A percentile compares a stretch with the other conserved stretches of the same genome.
phyloP scores from a whole-genome alignment of 2,329 filamentous ascomycete genomes.

The Dothideomycetes sp. region DNA sequence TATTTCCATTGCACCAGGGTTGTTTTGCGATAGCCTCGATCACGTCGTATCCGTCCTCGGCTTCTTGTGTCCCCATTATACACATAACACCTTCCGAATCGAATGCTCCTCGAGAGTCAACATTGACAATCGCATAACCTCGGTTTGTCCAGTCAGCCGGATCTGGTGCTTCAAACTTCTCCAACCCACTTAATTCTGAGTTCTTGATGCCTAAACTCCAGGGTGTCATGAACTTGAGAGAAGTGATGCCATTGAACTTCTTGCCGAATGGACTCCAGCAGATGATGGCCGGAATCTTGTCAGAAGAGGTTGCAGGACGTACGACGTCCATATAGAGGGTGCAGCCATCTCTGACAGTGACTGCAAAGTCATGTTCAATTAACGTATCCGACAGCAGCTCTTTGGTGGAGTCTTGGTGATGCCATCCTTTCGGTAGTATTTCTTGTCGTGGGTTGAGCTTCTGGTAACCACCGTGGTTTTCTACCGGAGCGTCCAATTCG shows the following conservation, averaged over 20 bases:
- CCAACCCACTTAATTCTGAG: constrained; percentile 20
- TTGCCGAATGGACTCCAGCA: constrained; percentile 40
- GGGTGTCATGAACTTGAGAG: too few species aligned
- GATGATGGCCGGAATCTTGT: constrained; percentile 33
- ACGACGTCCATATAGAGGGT: constrained; percentile 38
- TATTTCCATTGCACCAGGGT: constrained; percentile 37
- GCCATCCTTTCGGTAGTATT: constrained; percentile 29
- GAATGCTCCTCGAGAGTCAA: constrained; percentile 24
- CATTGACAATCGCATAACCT: constrained; percentile 27
- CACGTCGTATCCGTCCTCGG: constrained; percentile 37
- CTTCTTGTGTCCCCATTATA: constrained; percentile 35
- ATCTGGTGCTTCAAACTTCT: constrained; percentile 38
- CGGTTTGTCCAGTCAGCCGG: constrained; percentile 26
- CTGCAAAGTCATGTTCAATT: constrained; percentile 37
- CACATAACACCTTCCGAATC: constrained; percentile 27
- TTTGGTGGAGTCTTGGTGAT: neutral
- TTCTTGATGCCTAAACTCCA: too few species aligned
- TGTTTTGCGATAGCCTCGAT: constrained; percentile 34
- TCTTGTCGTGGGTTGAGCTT: constrained; percentile 32
- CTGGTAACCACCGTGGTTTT: constrained; percentile 35
- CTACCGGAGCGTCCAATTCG: too few species aligned
- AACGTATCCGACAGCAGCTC: constrained; percentile 29
- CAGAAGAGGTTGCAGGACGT: constrained; percentile 26
- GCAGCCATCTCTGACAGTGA: constrained; percentile 35
- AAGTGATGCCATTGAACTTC: constrained; percentile 24